A percentile compares a stretch with the other conserved stretches of the same genome.
Evolutionary conservation across 1,139 yeast genomes (phyloP).

Genomic region (Magnusiomyces sp.): DNA sequence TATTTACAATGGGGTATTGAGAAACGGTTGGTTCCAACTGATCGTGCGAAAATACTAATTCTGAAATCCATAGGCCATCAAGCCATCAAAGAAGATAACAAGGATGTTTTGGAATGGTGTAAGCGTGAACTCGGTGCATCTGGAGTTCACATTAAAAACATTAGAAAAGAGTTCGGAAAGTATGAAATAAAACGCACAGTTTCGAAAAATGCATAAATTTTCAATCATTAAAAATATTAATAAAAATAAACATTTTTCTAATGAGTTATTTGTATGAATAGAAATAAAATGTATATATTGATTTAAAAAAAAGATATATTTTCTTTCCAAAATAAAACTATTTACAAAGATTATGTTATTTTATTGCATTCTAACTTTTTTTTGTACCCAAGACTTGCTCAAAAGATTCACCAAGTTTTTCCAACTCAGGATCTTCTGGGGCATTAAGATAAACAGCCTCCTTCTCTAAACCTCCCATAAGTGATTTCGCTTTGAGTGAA

Average conservation of each 20-base stretch:
- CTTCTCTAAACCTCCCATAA: constrained; percentile 61
- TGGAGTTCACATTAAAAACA: constrained; percentile 13
- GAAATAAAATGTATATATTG: neutral
- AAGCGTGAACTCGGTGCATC: constrained; percentile 10
- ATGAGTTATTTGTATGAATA: neutral
- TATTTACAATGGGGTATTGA: constrained; percentile 13
- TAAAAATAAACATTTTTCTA: too few relatives aligned
- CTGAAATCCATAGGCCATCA: constrained; percentile 11
- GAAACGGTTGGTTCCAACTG: neutral
- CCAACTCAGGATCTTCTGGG: constrained; percentile 64
- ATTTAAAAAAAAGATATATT: neutral
- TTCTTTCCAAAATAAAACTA: constrained; percentile 28
- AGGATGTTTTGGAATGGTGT: constrained; percentile 11
- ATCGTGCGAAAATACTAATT: too few relatives aligned
- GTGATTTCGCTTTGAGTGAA: constrained; percentile 55
- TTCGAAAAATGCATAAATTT: too few relatives aligned
- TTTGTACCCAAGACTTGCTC: constrained; percentile 8
- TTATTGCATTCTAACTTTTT: neutral
- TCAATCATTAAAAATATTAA: too few relatives aligned
- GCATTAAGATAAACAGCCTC: constrained; percentile 41
- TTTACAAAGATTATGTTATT: too few relatives aligned
- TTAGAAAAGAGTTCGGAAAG: constrained; percentile 7
- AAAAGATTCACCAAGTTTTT: constrained; percentile 44
- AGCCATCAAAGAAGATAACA: constrained; percentile 12
- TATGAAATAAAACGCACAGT: too few relatives aligned